These are phyloP conservation scores for Amaranthus palmeri DNA, from an alignment of 148 eudicot genomes.

Conservation along the genomic window DNA sequence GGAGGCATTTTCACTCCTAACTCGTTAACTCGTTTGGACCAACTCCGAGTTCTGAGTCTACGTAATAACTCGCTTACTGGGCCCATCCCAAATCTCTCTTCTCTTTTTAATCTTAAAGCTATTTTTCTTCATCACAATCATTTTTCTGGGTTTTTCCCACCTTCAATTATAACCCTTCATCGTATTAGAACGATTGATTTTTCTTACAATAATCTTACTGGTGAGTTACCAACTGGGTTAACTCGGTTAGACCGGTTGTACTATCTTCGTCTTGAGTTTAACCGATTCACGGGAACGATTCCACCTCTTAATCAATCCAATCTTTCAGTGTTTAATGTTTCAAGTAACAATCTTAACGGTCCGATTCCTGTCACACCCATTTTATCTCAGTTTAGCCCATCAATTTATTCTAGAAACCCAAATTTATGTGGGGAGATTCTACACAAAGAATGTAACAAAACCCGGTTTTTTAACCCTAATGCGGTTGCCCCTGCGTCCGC, in stretches of 20 bases:
- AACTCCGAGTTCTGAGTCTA: constrained; percentile 50
- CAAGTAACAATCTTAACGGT: constrained; percentile 40
- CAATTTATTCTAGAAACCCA: constrained; percentile 29
- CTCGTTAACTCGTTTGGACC: constrained; percentile 42
- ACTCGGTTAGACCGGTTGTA: constrained; percentile 25
- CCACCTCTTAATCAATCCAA: constrained; percentile 48
- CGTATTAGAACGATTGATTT: constrained; percentile 48
- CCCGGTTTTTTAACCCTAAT: constrained; percentile 31
- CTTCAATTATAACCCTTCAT: constrained; percentile 33
- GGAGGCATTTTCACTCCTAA: constrained; percentile 33
- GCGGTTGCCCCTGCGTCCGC: constrained; percentile 10
- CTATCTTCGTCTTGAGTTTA: constrained; percentile 40
- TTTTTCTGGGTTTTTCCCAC: constrained; percentile 35
- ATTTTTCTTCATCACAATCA: constrained; percentile 38
- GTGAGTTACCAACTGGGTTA: constrained; percentile 30
- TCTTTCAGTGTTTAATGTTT: constrained; percentile 42
- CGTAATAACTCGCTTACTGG: constrained; percentile 52
- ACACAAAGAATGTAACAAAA: constrained; percentile 29
- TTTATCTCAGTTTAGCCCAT: constrained; percentile 23
- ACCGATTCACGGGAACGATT: constrained; percentile 38
- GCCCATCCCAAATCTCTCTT: constrained; percentile 43
- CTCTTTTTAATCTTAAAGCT: constrained; percentile 35
- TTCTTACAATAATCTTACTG: constrained; percentile 35
- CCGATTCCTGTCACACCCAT: constrained; percentile 38
- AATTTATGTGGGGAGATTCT: constrained; percentile 46